These are phyloP conservation scores for Rhodosporidiobolus odoratus DNA, from an alignment of 768 basidiomycete species.

Conservation along the genomic window DNA sequence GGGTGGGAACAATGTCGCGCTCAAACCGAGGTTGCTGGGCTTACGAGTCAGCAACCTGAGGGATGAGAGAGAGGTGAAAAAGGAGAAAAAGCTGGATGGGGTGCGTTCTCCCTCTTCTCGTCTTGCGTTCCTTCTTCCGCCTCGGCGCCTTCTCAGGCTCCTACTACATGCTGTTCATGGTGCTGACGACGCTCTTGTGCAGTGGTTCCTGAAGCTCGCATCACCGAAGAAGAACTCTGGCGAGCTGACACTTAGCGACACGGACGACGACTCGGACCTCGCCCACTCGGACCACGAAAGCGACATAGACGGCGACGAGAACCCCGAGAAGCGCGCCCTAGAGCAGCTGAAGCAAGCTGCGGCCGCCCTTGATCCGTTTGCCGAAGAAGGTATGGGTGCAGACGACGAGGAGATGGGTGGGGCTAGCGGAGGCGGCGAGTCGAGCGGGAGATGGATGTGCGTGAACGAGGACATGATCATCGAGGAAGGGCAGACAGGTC, in stretches of 20 bases:
- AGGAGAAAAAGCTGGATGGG: conserved; percentile 26
- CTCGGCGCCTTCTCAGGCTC: no score
- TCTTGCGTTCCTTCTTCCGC: background rate
- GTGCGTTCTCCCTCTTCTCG: background rate
- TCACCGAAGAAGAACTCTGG: background rate
- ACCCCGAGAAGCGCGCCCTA: conserved; percentile 6
- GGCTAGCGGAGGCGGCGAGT: background rate
- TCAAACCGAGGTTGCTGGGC: conserved; percentile 68
- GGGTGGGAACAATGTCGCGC: conserved; percentile 49
- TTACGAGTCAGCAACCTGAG: conserved; percentile 81
- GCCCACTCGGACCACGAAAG: conserved; percentile 5
- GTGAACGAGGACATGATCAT: background rate
- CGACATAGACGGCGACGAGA: background rate
- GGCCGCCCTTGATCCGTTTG: background rate
- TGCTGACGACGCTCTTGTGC: background rate
- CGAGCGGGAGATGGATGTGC: conserved; percentile 7
- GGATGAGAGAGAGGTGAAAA: conserved; percentile 51
- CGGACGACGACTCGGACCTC: conserved; percentile 14
- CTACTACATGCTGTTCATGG: no score
- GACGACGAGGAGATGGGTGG: background rate
- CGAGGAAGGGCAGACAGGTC: background rate
- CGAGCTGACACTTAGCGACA: conserved; percentile 7
- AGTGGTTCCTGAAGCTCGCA: background rate
- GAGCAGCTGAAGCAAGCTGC: conserved; percentile 15
- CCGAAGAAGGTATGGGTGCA: background rate